These are phyloP conservation scores for Rhodotorula sp. DNA, from an alignment of 1,284 basidiomycete genomes.

Conservation along the genomic window DNA sequence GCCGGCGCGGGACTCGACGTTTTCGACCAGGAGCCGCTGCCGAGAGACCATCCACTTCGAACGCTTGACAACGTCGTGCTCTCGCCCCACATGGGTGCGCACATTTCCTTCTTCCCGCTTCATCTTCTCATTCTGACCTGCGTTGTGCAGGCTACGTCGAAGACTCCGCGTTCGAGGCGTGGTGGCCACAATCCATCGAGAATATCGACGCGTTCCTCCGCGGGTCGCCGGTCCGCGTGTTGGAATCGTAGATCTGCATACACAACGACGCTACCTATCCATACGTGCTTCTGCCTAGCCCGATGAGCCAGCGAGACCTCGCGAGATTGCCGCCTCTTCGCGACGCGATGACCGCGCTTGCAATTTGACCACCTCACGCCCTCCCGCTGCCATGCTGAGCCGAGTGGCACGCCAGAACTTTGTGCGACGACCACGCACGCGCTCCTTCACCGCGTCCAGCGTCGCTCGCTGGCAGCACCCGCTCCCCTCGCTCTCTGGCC, in stretches of 20 bases:
- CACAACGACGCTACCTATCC: too few relatives aligned
- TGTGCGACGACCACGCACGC: background rate
- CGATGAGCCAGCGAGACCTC: too few relatives aligned
- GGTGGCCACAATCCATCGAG: conserved; percentile 54
- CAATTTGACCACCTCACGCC: too few relatives aligned
- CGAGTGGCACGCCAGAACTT: background rate
- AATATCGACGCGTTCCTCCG: conserved; percentile 59
- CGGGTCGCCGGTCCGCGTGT: conserved; percentile 18
- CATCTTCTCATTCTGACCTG: too few relatives aligned
- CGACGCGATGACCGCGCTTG: too few relatives aligned
- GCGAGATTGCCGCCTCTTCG: too few relatives aligned
- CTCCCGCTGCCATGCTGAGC: too few relatives aligned
- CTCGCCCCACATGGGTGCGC: conserved; percentile 62
- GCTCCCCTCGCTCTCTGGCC: conserved; percentile 11
- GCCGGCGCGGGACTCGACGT: conserved; percentile 54
- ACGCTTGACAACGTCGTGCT: conserved; percentile 60
- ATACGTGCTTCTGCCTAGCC: too few relatives aligned
- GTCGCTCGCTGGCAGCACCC: background rate
- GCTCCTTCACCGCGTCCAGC: background rate
- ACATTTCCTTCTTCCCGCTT: conserved; percentile 53
- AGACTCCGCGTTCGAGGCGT: conserved; percentile 9
- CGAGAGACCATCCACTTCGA: conserved; percentile 60
- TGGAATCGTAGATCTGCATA: background rate
- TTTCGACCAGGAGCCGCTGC: conserved; percentile 65
- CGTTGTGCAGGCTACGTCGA: conserved; percentile 37